phyloP scores from a whole-genome alignment of 768 basidiomycete genomes.

The Pisolithus albus region DNA sequence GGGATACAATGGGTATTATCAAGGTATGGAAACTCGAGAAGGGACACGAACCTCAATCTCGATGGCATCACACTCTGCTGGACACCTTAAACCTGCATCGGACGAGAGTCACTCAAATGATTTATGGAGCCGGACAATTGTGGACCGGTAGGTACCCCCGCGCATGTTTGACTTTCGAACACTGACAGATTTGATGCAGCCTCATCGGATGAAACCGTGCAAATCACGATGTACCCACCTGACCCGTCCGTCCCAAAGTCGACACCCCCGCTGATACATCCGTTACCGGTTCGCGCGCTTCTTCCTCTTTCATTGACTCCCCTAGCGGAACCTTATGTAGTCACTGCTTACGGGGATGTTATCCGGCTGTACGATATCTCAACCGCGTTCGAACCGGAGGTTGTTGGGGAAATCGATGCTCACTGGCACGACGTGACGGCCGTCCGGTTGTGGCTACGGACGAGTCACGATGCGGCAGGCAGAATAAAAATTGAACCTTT shows the following conservation, averaged over 20 bases:
- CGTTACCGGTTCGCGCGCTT: constrained; percentile 54
- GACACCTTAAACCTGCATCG: constrained; percentile 68
- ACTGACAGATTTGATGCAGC: constrained; percentile 39
- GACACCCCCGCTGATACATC: constrained; percentile 48
- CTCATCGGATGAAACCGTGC: constrained; percentile 83
- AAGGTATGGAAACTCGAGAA: constrained; percentile 66
- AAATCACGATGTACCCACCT: constrained; percentile 45
- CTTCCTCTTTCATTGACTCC: constrained; percentile 45
- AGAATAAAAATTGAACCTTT: constrained; percentile 60
- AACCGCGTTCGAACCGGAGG: constrained; percentile 55
- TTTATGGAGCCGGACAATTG: constrained; percentile 59
- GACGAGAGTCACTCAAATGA: constrained; percentile 74
- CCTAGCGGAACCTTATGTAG: constrained; percentile 62
- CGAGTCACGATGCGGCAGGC: constrained; percentile 37
- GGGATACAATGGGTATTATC: constrained; percentile 88
- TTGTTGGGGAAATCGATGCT: constrained; percentile 51
- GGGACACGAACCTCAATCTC: constrained; percentile 32
- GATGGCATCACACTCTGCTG: constrained; percentile 46
- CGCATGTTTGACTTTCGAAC: neutral
- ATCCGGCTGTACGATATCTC: constrained; percentile 79
- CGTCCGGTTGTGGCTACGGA: constrained; percentile 65
- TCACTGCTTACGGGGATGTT: constrained; percentile 81
- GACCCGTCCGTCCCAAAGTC: constrained; percentile 26
- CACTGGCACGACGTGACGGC: constrained; percentile 83
- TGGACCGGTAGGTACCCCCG: constrained; percentile 67